A percentile compares a stretch with the other conserved stretches of the same genome.
phyloP scores from a whole-genome alignment of 148 eudicot species.

The Salicornia ramosissima region DNA sequence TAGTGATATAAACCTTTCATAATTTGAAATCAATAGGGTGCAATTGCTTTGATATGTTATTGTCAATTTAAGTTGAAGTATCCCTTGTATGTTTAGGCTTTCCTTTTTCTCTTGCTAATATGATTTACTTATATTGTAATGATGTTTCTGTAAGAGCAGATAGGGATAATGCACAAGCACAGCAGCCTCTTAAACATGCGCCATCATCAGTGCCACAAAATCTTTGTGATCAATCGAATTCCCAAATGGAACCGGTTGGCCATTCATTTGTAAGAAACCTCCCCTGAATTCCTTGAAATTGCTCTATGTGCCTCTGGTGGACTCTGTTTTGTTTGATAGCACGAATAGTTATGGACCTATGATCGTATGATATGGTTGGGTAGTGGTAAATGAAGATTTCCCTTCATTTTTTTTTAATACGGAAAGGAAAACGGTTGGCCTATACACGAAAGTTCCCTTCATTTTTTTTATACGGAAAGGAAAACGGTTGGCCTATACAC shows the following conservation, averaged over 20 bases:
- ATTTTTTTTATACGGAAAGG: too few relatives aligned
- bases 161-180: slow-evolving; percentile 37
- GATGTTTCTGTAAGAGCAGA: slow-evolving; percentile 26
- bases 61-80: background rate
- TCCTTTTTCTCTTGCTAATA: background rate
- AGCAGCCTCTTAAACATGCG: slow-evolving; percentile 38
- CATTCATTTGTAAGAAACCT: slow-evolving; percentile 57
- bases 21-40: background rate
- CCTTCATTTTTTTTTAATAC: slow-evolving; percentile 1
- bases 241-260: slow-evolving; percentile 62
- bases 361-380: background rate
- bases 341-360: background rate
- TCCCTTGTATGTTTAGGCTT: background rate
- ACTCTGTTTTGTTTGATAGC: background rate
- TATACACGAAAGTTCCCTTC: too few relatives aligned
- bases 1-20: background rate
- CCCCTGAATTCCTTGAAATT: background rate
- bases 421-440: too few relatives aligned
- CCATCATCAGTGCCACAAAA: slow-evolving; percentile 27
- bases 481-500: too few relatives aligned
- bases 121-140: background rate
- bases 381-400: background rate
- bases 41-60: background rate
- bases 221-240: slow-evolving; percentile 29
- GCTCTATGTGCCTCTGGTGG: background rate